Percentiles rank a stretch among this genome's conserved stretches.
Conservation (phyloP, 1,139 yeast species). For the Lodderomyces beijingensis region DNA sequence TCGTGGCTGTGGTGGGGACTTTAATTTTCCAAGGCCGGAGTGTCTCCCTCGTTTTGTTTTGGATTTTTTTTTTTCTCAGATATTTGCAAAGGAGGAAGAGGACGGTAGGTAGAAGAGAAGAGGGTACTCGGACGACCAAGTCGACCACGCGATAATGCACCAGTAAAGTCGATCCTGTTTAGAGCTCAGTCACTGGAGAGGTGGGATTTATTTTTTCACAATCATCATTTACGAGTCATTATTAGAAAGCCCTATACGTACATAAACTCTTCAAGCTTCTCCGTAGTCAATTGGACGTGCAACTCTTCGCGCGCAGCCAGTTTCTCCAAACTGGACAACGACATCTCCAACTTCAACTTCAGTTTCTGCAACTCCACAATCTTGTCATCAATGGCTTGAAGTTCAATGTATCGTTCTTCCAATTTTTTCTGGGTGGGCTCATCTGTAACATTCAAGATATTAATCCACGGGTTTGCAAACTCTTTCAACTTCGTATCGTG, state of each 20-base stretch:
- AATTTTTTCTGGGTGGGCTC: conserved; percentile 18
- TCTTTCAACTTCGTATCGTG: conserved; percentile 14
- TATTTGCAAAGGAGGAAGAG: no score
- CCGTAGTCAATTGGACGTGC: conserved; percentile 34
- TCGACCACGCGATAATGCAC: no score
- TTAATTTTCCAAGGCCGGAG: no score
- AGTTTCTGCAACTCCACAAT: conserved; percentile 25
- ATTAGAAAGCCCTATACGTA: conserved; percentile 1
- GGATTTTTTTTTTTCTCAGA: no score
- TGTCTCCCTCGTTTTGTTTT: no score
- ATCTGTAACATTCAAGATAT: conserved; percentile 21
- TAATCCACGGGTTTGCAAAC: conserved; percentile 27
- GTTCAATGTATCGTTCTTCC: conserved; percentile 19
- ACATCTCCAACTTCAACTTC: conserved; percentile 19
- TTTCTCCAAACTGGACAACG: conserved; percentile 23
- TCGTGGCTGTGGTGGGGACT: no score
- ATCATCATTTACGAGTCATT: no score
- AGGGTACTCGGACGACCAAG: no score
- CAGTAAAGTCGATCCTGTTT: no score
- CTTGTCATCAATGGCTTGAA: conserved; percentile 20
- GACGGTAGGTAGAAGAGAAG: no score
- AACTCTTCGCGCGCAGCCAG: conserved; percentile 31
- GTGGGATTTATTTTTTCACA: no score
- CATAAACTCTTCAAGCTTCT: conserved; percentile 35
- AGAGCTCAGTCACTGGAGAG: no score